Evolutionary conservation across 306 rosid species (phyloP).

Genomic region (Carpinus fangiana): DNA sequence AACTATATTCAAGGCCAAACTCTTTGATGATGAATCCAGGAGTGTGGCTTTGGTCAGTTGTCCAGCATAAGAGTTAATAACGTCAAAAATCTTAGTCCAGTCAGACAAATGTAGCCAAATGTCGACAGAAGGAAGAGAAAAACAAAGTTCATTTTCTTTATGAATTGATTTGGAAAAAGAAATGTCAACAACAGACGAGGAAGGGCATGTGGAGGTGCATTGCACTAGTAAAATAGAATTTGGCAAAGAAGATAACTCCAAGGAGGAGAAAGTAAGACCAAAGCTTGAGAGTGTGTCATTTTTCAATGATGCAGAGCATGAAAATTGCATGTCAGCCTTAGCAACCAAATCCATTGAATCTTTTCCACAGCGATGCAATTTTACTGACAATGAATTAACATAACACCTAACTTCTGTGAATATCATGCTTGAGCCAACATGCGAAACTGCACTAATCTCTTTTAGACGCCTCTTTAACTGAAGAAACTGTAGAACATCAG

Average conservation of each 20-base stretch:
- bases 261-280: conserved; percentile 55
- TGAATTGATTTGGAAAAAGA: conserved; percentile 51
- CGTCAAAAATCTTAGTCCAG: conserved; percentile 64
- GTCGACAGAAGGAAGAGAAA: conserved; percentile 68
- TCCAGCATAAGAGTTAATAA: conserved; percentile 39
- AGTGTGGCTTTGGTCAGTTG: conserved; percentile 32
- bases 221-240: conserved; percentile 53
- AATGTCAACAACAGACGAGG: conserved; percentile 50
- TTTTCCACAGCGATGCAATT: conserved; percentile 36
- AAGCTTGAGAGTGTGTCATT: conserved; percentile 51
- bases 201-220: conserved; percentile 43
- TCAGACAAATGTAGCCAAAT: conserved; percentile 74
- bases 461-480: conserved; percentile 51
- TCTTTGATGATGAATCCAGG: conserved; percentile 24
- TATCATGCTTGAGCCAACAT: conserved; percentile 30
- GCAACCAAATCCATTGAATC: conserved; percentile 45
- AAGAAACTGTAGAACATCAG: conserved; percentile 76
- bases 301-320: conserved; percentile 57
- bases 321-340: conserved; percentile 56
- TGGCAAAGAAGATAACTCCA: conserved; percentile 48
- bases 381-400: conserved; percentile 50
- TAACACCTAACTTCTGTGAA: conserved; percentile 60
- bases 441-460: conserved; percentile 37
- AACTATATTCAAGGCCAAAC: conserved; percentile 31
- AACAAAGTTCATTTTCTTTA: conserved; percentile 42